phyloP scores from a whole-genome alignment of 176 grass and related monocot species.

The Miscanthus lutarioriparius region DNA sequence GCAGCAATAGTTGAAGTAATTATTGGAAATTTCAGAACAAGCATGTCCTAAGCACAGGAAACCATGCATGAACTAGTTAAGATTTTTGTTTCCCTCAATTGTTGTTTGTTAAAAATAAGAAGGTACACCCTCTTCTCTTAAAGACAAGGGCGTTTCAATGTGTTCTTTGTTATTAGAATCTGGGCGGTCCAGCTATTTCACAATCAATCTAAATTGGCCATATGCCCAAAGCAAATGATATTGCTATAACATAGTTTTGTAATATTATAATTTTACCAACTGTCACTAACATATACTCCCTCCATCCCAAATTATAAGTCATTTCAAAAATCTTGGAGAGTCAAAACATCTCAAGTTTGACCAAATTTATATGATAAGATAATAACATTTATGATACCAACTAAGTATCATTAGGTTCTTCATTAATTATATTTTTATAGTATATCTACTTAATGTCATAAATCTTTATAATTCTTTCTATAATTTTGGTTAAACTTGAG shows the following conservation, averaged over 20 bases:
- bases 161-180: not conserved
- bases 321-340: too few species aligned
- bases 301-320: too few species aligned
- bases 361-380: too few species aligned
- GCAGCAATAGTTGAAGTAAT: slow-evolving; percentile 9
- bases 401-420: too few species aligned
- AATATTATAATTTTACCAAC: not conserved
- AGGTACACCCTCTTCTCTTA: not conserved
- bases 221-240: not conserved
- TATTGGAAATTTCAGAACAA: slow-evolving; percentile 23
- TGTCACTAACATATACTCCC: not conserved
- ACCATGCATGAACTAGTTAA: slow-evolving; percentile 19
- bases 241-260: not conserved
- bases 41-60: slow-evolving; percentile 14
- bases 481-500: too few species aligned
- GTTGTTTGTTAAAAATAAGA: not conserved
- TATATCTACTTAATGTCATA: too few species aligned
- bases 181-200: not conserved
- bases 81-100: not conserved
- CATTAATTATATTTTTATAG: too few species aligned
- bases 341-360: too few species aligned
- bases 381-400: too few species aligned
- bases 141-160: not conserved
- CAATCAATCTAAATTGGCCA: not conserved
- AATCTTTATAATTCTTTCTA: too few species aligned